Percentiles rank a stretch among this genome's conserved stretches.
Conservation (phyloP, 805 yeast species). For the Candida chauliodis region DNA sequence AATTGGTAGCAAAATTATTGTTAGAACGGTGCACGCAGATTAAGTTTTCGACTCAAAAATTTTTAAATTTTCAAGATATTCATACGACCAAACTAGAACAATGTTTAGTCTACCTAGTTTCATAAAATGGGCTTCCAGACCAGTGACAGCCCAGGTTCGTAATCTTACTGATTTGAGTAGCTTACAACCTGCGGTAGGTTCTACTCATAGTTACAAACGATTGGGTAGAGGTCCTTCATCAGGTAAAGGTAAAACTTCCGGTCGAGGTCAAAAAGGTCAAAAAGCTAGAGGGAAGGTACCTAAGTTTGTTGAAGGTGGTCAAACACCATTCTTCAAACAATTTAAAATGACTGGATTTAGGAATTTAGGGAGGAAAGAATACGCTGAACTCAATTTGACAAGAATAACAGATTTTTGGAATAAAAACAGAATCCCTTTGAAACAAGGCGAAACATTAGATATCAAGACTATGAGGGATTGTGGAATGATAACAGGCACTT, state of each 20-base stretch:
- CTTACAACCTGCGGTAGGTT: slow-evolving; percentile 58
- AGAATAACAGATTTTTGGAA: slow-evolving; percentile 70
- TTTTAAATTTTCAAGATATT: not conserved
- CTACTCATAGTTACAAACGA: slow-evolving; percentile 61
- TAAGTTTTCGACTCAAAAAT: not conserved
- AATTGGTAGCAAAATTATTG: no score
- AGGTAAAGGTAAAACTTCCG: slow-evolving; percentile 90
- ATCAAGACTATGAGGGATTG: slow-evolving; percentile 73
- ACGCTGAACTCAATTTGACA: slow-evolving; percentile 60
- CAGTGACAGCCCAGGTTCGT: slow-evolving; percentile 18
- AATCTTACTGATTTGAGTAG: slow-evolving; percentile 47
- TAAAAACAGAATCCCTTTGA: slow-evolving; percentile 57
- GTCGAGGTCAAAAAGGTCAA: slow-evolving; percentile 98
- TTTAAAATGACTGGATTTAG: slow-evolving; percentile 89
- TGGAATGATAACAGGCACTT: slow-evolving; percentile 68
- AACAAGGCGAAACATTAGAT: slow-evolving; percentile 61
- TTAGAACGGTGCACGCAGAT: not conserved
- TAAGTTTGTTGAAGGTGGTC: slow-evolving; percentile 98
- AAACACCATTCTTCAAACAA: slow-evolving; percentile 81
- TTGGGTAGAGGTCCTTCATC: slow-evolving; percentile 97
- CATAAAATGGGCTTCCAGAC: not conserved
- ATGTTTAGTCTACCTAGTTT: slow-evolving; percentile 8
- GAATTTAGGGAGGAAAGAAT: slow-evolving; percentile 53
- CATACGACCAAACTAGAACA: not conserved
- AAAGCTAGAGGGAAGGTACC: slow-evolving; percentile 91